Base-by-base conservation (phyloP, 1,284 basidiomycete species). In the Lentinula novae-zelandiae region DNA sequence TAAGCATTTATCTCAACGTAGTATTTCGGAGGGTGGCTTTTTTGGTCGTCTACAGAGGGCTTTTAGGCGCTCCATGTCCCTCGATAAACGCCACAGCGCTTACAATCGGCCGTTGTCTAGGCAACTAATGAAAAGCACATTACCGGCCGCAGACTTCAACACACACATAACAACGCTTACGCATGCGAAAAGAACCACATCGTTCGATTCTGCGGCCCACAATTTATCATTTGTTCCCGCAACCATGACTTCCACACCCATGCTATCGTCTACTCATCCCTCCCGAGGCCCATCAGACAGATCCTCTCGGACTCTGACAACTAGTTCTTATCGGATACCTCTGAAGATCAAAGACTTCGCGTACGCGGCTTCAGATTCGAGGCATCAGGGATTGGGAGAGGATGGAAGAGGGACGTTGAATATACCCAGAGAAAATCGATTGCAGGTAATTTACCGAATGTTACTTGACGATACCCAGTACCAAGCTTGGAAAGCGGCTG, bases 301-400 rank as follows among this genome's bases (percentile, higher is more conserved):
- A 50, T 48, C 31, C 27, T 27, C 27, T 27, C 65, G 64, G 58
- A 67, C 55, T 50, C 64, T 66, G 36, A 63, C 70, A 34, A 60
- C 66, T n/a, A 54, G n/a, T 15, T 70, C 71, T 13, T 62, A 60
- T 60, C 60, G 17, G 57, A 51, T 27, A 61, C 68, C 9, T 53
- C 65, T 17, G 65, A 50, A 55, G 31, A 60, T 60, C 20, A 39
- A 48, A 9, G 59, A 60, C 48, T 60, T 42, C 38, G 38, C 53
- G 4, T 60, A 60, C 17, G 17, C 44, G 0, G 15, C 52, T 2
- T 17, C 33, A 6, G 59, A 60, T 40, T 46, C 59, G 12, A 53
- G 59, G 20, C 46, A 55, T 51, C 53, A 40, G 12, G 59, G 59
- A 27, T 9, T 54, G 20, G 59, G 59, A 13, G 46, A 48, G 17